Base-by-base conservation (phyloP, 108 stramenopile species). In the Stephanodiscus triporus region DNA sequence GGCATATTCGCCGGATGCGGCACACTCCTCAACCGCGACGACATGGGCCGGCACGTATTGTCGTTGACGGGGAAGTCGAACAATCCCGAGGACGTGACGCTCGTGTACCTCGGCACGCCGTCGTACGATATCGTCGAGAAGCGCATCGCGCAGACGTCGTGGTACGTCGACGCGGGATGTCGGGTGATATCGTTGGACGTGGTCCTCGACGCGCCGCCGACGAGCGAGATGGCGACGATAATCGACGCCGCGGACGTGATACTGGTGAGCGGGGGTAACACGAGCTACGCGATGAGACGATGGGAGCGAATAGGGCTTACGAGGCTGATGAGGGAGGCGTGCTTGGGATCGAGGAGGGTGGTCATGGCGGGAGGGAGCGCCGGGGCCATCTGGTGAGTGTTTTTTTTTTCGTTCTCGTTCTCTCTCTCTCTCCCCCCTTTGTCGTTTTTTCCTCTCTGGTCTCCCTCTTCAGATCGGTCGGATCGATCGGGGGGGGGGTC, bases 181-280 rank as follows among this genome's bases (percentile, higher is more conserved):
- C 68, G 10, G 19, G 72, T 80, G 6, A 40, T 64, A n/a, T 38
- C 60, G 1, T 11, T 80, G 48, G 78, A 80, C 55, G 78, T 74
- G 0, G 79, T 73, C 55, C 48, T 30, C 60, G 70, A 66, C 8
- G 58, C 51, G 40, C 73, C 73, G 30, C 17, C 68, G 11, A 73
- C 45, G 37, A 20, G 66, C 4, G 67, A 75, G 36, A 76, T 84
- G 42, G 17, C 48, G 66, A 60, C 77, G 20, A 51, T 55, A 19
- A 70, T 87, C 40, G 78, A 80, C 4, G 54, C 17, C 48, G 86
- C 87, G 0, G 86, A 90, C 66, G 72, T 86, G 13, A 77, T 93
- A 34, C 38, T 90, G 1, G 88, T 90, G 10, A 66, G 82, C 43
- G 93, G 90, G 29, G 93, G 93, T 22, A 94, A 94, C 70, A 94